These are phyloP conservation scores for Teratosphaeria gauchensis DNA, from an alignment of 2,329 filamentous ascomycete species.

Conservation along the genomic window DNA sequence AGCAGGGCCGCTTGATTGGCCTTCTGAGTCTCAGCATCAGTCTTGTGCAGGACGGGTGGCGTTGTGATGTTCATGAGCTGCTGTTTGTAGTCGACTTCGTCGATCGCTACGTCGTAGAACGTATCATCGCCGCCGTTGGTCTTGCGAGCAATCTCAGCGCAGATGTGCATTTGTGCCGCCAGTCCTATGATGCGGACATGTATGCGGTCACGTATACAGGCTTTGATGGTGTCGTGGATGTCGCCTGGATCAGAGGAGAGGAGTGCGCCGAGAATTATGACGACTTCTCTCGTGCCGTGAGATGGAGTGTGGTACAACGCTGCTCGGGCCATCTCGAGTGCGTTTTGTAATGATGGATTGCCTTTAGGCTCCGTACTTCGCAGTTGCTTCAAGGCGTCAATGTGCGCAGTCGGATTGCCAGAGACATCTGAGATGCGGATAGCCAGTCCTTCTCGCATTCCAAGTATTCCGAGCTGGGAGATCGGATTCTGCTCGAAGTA, in stretches of 20 bases:
- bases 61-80: conserved; percentile 83
- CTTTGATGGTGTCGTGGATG: conserved; percentile 79
- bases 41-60: conserved; percentile 66
- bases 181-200: conserved; percentile 83
- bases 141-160: conserved; percentile 73
- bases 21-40: conserved; percentile 23
- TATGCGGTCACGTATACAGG: conserved; percentile 72
- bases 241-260: conserved; percentile 88
- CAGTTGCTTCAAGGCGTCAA: conserved; percentile 59
- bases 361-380: conserved; percentile 38
- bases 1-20: conserved; percentile 52
- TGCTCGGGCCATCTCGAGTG: conserved; percentile 87
- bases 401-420: conserved; percentile 82
- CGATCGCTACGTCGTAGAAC: conserved; percentile 73
- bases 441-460: conserved; percentile 86
- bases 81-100: conserved; percentile 81
- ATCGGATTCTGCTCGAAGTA: conserved; percentile 99
- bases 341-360: conserved; percentile 66
- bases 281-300: conserved; percentile 85
- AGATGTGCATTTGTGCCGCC: conserved; percentile 85
- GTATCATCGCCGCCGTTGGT: conserved; percentile 74
- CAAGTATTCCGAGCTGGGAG: conserved; percentile 83
- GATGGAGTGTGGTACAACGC: conserved; percentile 86
- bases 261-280: conserved; percentile 85
- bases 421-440: conserved; percentile 79